Conservation (phyloP, 352 stramenopile genomes). For the Blastocystis sp. region DNA sequence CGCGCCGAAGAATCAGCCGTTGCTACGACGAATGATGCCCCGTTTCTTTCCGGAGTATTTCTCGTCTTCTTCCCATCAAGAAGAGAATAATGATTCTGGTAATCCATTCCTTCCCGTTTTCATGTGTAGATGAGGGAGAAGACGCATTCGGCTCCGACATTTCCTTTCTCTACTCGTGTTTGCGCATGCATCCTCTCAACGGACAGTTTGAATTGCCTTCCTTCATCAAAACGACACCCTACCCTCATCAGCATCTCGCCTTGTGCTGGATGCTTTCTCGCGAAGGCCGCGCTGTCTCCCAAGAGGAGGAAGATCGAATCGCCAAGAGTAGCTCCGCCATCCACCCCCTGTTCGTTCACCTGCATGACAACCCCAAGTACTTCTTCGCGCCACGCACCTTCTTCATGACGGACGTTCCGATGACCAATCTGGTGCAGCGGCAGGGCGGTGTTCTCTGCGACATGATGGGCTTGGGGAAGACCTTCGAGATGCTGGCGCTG, state of each 20-base stretch:
- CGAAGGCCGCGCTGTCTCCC: neutral
- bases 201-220: neutral
- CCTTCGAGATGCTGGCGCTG: slow-evolving; percentile 49
- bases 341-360: slow-evolving; percentile 35
- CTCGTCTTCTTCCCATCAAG: neutral
- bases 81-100: too few species aligned
- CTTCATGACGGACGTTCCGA: neutral
- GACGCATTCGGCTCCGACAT: slow-evolving; percentile 41
- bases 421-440: neutral
- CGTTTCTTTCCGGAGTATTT: neutral
- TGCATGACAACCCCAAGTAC: neutral
- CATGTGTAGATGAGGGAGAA: neutral
- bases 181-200: slow-evolving; percentile 11
- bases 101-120: neutral
- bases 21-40: neutral
- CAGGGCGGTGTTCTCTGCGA: slow-evolving; percentile 52
- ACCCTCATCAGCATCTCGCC: slow-evolving; percentile 30
- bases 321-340: neutral
- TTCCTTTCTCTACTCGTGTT: slow-evolving; percentile 61
- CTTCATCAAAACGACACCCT: neutral
- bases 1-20: neutral
- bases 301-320: slow-evolving; percentile 7
- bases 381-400: neutral
- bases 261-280: slow-evolving; percentile 39
- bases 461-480: slow-evolving; percentile 64